Percentiles rank a stretch among this genome's conserved stretches.
These are phyloP conservation scores for Tuber aestivum DNA, from an alignment of 495 filamentous ascomycete genomes.

Conservation along the genomic window DNA sequence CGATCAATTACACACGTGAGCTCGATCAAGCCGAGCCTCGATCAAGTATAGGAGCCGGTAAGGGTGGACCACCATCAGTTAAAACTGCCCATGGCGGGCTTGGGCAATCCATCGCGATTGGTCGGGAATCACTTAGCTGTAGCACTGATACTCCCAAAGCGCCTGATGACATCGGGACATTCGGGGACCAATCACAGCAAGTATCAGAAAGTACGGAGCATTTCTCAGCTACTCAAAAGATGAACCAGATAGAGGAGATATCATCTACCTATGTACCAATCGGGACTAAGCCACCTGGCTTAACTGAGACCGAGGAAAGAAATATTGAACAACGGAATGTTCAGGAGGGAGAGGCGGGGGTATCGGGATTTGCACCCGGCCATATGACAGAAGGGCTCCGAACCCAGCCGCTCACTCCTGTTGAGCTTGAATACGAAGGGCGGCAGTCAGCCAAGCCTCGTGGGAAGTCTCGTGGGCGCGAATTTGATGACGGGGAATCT, in stretches of 20 bases:
- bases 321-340: background rate
- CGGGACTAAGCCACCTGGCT: background rate
- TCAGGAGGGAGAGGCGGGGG: background rate
- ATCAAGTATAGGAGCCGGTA: background rate
- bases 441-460: slow-evolving; percentile 23
- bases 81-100: background rate
- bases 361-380: background rate
- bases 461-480: slow-evolving; percentile 24
- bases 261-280: background rate
- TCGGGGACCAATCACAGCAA: background rate
- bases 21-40: background rate
- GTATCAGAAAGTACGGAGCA: background rate
- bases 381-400: background rate
- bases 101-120: background rate
- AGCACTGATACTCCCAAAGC: background rate
- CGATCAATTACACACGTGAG: background rate
- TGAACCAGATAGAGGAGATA: background rate
- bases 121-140: background rate
- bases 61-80: background rate
- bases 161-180: background rate
- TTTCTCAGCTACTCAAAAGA: background rate
- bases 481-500: slow-evolving; percentile 38
- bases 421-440: slow-evolving; percentile 22
- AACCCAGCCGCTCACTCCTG: background rate
- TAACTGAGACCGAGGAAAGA: background rate